These are phyloP conservation scores for Dipodascopsis uninucleata DNA, from an alignment of 805 yeast species.

Conservation along the genomic window DNA sequence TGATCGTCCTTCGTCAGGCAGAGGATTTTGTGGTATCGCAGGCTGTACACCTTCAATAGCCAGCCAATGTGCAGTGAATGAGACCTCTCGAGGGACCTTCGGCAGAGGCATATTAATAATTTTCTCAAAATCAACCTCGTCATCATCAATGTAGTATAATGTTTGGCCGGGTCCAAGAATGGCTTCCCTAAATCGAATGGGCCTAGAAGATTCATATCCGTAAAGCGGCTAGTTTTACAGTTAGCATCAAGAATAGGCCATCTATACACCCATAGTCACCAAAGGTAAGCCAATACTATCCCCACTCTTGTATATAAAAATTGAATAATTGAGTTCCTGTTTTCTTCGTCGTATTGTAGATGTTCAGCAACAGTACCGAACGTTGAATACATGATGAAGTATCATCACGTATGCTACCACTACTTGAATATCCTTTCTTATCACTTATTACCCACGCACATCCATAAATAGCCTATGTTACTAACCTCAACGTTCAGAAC, in stretches of 20 bases:
- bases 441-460: too few species aligned
- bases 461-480: too few species aligned
- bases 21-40: slow-evolving; percentile 92
- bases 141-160: slow-evolving; percentile 82
- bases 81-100: slow-evolving; percentile 85
- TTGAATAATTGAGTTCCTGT: too few species aligned
- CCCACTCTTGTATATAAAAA: too few species aligned
- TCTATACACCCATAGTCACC: too few species aligned
- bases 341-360: too few species aligned
- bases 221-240: slow-evolving; percentile 37
- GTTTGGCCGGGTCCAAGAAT: slow-evolving; percentile 89
- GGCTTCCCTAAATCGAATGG: slow-evolving; percentile 80
- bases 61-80: slow-evolving; percentile 80
- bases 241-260: not conserved
- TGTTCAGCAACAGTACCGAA: too few species aligned
- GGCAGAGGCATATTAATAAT: slow-evolving; percentile 92
- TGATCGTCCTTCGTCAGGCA: slow-evolving; percentile 25
- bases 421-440: too few species aligned
- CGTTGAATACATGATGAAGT: too few species aligned
- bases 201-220: slow-evolving; percentile 47
- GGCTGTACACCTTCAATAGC: slow-evolving; percentile 99
- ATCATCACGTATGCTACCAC: too few species aligned
- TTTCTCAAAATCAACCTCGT: slow-evolving; percentile 91
- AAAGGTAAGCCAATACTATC: too few species aligned
- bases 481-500: slow-evolving; percentile 90